Conservation (phyloP, 2,329 filamentous ascomycete species). For the Lecanicillium sp. region DNA sequence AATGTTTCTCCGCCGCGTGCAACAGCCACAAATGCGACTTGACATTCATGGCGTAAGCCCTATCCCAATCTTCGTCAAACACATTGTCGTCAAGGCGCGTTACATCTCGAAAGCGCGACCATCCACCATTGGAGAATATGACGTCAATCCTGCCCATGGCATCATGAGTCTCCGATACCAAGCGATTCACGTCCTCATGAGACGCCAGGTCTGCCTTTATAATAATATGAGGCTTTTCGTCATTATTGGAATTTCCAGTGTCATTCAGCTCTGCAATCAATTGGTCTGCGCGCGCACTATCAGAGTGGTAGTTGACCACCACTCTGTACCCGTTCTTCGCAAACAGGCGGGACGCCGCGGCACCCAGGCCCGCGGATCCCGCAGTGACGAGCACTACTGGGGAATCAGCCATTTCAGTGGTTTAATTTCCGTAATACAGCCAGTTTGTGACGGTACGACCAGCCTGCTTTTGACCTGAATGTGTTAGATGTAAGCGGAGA, state of each 20-base stretch:
- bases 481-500: too few species aligned
- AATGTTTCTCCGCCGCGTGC: constrained; percentile 43
- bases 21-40: constrained; percentile 55
- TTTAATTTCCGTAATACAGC: too few species aligned
- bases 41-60: constrained; percentile 53
- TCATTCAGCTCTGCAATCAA: constrained; percentile 48
- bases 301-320: constrained; percentile 65
- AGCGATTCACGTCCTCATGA: constrained; percentile 47
- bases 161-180: constrained; percentile 51
- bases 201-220: constrained; percentile 61
- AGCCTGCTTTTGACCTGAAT: too few species aligned
- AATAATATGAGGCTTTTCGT: constrained; percentile 30
- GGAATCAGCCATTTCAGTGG: too few species aligned
- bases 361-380: constrained; percentile 61
- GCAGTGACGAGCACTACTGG: constrained; percentile 39
- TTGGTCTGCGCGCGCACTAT: constrained; percentile 48
- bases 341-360: constrained; percentile 58
- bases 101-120: constrained; percentile 39
- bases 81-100: constrained; percentile 42
- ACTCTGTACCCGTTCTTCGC: constrained; percentile 61
- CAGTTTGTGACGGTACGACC: too few species aligned
- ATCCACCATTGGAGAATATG: constrained; percentile 66
- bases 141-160: constrained; percentile 60
- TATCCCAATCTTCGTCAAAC: constrained; percentile 53
- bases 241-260: constrained; percentile 27